Evolutionary conservation across 2,329 filamentous ascomycete genomes (phyloP).

Genomic region (Trichophyton equinum): DNA sequence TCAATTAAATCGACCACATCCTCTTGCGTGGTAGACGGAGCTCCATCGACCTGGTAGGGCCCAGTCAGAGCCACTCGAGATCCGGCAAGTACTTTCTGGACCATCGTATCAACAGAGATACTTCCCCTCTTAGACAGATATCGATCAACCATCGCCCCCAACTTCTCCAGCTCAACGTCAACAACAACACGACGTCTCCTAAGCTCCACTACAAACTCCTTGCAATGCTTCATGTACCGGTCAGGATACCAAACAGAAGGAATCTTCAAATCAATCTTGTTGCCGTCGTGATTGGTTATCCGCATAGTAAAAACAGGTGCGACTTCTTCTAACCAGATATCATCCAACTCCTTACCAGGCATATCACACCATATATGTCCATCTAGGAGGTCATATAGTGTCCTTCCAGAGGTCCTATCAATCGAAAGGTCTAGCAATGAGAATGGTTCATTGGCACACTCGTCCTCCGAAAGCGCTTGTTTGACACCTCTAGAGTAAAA

Average conservation of each 20-base stretch:
- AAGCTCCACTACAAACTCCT: conserved; percentile 36
- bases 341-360: conserved; percentile 28
- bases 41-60: conserved; percentile 10
- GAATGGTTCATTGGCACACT: conserved; percentile 26
- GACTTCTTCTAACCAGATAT: conserved; percentile 36
- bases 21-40: conserved; percentile 11
- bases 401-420: conserved; percentile 30
- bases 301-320: conserved; percentile 46
- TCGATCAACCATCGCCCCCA: conserved; percentile 23
- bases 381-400: conserved; percentile 44
- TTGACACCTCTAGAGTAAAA: conserved; percentile 38
- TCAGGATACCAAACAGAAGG: conserved; percentile 46
- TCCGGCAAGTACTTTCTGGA: conserved; percentile 27
- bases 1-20: conserved; percentile 19
- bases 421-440: conserved; percentile 29
- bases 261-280: conserved; percentile 36
- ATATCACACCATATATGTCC: conserved; percentile 37
- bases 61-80: conserved; percentile 14
- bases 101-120: conserved; percentile 20
- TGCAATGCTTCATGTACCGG: conserved; percentile 45
- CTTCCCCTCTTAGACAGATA: conserved; percentile 16
- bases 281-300: conserved; percentile 20
- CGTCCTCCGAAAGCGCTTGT: conserved; percentile 19
- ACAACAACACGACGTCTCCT: conserved; percentile 28
- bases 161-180: conserved; percentile 21